Percentiles rank a stretch among this genome's conserved stretches.
Conservation (phyloP, 495 filamentous ascomycete genomes). For the Lasiosphaeria hispida region DNA sequence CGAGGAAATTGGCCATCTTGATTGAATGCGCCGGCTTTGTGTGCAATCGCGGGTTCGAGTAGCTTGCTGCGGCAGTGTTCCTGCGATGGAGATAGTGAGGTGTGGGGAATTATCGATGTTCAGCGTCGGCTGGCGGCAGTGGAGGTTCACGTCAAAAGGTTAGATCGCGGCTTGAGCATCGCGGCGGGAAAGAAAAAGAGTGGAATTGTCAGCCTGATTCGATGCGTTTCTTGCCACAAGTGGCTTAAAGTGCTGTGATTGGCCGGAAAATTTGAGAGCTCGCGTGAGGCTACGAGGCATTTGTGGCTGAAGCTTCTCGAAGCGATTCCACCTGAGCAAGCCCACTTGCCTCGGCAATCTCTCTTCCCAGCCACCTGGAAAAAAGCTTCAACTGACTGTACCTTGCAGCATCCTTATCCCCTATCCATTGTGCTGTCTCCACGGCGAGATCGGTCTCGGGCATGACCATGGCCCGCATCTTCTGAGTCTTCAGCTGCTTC, state of each 20-base stretch:
- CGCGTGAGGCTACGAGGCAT: slow-evolving; percentile 10
- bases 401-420: too few relatives aligned
- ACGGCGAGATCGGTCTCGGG: too few relatives aligned
- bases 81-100: too few relatives aligned
- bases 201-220: slow-evolving; percentile 4
- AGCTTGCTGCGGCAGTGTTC: too few relatives aligned
- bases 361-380: too few relatives aligned
- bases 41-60: too few relatives aligned
- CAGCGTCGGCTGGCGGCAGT: not conserved
- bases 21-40: not conserved
- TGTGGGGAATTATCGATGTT: not conserved
- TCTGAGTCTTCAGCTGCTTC: too few relatives aligned
- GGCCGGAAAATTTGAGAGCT: not conserved
- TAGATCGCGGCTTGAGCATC: not conserved
- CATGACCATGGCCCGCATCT: too few relatives aligned
- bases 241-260: slow-evolving; percentile 13
- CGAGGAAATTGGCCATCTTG: slow-evolving; percentile 89
- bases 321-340: not conserved
- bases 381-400: too few relatives aligned
- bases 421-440: too few relatives aligned
- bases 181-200: slow-evolving; percentile 2
- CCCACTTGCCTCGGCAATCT: too few relatives aligned
- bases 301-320: slow-evolving; percentile 25
- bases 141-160: not conserved
- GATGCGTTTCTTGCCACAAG: slow-evolving; percentile 3